phyloP scores from a whole-genome alignment of 2,329 filamentous ascomycete genomes.

The Aspergillus aculeatinus region DNA sequence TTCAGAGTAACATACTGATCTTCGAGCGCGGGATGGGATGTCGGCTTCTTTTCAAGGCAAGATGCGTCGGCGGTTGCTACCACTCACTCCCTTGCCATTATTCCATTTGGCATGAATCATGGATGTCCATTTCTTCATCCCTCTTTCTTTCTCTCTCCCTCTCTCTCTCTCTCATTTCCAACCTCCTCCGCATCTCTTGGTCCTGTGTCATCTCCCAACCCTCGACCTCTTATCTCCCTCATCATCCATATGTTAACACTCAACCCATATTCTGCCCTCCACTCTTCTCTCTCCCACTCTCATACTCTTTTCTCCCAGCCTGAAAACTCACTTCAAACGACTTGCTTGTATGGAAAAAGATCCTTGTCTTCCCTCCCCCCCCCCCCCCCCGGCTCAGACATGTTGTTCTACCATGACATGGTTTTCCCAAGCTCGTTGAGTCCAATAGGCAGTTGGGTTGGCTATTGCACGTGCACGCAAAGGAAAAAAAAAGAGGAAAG shows the following conservation, averaged over 20 bases:
- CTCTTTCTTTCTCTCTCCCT: background rate
- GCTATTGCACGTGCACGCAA: background rate
- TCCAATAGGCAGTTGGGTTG: background rate
- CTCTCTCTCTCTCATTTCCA: background rate
- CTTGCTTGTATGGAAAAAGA: no score
- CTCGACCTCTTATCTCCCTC: background rate
- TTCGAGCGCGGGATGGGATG: slow-evolving; percentile 2
- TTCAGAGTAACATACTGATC: slow-evolving; percentile 16
- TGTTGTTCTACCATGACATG: no score
- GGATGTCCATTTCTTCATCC: background rate
- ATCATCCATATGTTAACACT: background rate
- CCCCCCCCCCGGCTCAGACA: no score
- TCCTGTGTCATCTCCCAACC: background rate
- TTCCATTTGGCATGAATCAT: background rate
- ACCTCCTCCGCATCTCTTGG: background rate
- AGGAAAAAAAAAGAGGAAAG: background rate
- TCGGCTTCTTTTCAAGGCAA: background rate
- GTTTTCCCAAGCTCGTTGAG: no score
- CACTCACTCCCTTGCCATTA: background rate
- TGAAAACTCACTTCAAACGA: no score
- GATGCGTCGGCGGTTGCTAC: background rate
- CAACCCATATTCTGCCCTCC: background rate
- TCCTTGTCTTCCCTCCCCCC: no score
- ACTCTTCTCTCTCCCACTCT: background rate
- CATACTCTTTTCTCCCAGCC: no score